Evolutionary conservation across 1,284 basidiomycete genomes (phyloP).

Genomic region (Phylloboletellus chloephorus): DNA sequence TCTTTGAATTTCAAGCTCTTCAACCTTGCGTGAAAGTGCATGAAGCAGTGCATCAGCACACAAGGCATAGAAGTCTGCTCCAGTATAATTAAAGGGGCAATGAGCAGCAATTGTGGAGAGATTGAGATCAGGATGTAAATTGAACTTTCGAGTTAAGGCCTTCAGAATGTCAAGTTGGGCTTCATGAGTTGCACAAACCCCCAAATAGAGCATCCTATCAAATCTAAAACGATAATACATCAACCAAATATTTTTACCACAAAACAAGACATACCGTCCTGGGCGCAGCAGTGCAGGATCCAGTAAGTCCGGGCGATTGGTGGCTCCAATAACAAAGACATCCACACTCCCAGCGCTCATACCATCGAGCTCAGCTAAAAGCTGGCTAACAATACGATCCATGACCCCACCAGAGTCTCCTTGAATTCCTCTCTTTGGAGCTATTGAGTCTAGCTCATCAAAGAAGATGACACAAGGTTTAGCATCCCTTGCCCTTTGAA

Average conservation of each 20-base stretch:
- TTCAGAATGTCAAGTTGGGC: conserved; percentile 86
- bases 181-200: conserved; percentile 83
- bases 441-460: conserved; percentile 95
- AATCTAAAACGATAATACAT: conserved; percentile 53
- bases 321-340: conserved; percentile 97
- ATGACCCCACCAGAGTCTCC: conserved; percentile 97
- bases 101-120: conserved; percentile 64
- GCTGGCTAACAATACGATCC: conserved; percentile 94
- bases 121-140: conserved; percentile 66
- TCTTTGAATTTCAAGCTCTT: conserved; percentile 70
- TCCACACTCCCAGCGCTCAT: conserved; percentile 65
- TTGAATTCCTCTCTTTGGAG: conserved; percentile 92
- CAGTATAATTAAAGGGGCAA: conserved; percentile 92
- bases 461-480: conserved; percentile 95
- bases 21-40: conserved; percentile 88
- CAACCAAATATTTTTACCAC: not conserved
- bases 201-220: conserved; percentile 95
- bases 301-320: conserved; percentile 92
- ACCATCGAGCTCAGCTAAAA: conserved; percentile 94
- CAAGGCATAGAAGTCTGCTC: conserved; percentile 97
- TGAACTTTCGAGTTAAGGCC: conserved; percentile 92
- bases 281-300: conserved; percentile 92
- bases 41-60: conserved; percentile 96
- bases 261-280: conserved; percentile 57
- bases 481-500: conserved; percentile 87